Evolutionary conservation across 495 filamentous ascomycete genomes (phyloP).

Genomic region (Lophium mytilinum): DNA sequence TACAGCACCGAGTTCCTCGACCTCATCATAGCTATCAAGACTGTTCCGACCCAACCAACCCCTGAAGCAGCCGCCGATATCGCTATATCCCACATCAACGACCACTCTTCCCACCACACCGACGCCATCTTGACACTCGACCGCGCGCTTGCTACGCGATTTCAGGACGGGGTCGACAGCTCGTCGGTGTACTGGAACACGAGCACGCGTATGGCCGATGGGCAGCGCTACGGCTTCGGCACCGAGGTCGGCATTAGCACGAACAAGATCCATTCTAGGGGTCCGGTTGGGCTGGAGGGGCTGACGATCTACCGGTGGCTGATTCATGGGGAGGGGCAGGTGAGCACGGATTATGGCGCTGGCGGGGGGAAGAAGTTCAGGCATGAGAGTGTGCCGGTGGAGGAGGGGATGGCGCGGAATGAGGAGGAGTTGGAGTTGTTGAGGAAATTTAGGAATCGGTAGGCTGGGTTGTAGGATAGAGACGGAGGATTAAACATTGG

Average conservation of each 20-base stretch:
- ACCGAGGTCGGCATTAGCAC: slow-evolving; percentile 98
- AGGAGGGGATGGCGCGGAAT: slow-evolving; percentile 13
- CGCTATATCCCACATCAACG: slow-evolving; percentile 84
- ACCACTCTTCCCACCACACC: slow-evolving; percentile 88
- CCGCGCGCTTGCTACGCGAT: slow-evolving; percentile 56
- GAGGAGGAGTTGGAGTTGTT: slow-evolving; percentile 26
- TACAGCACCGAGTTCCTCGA: slow-evolving; percentile 86
- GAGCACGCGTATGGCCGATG: slow-evolving; percentile 88
- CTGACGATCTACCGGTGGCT: slow-evolving; percentile 96
- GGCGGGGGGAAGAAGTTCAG: slow-evolving; percentile 59
- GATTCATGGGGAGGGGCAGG: slow-evolving; percentile 71
- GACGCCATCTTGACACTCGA: slow-evolving; percentile 78
- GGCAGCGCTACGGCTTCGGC: slow-evolving; percentile 94
- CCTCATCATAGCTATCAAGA: slow-evolving; percentile 76
- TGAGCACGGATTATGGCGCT: slow-evolving; percentile 63
- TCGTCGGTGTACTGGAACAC: slow-evolving; percentile 96
- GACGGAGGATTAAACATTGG: not conserved
- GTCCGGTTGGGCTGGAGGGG: slow-evolving; percentile 89
- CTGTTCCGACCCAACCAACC: slow-evolving; percentile 43
- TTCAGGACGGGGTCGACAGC: slow-evolving; percentile 79
- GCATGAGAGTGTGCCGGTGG: slow-evolving; percentile 50
- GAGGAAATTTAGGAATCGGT: slow-evolving; percentile 18
- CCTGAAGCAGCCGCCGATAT: slow-evolving; percentile 38
- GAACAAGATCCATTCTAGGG: slow-evolving; percentile 93
- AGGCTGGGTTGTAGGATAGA: not conserved